Evolutionary conservation across 192 early-diverging fungal genomes (phyloP), one percentile per base, ranked within the genome.

Genomic region (Rhizoclosmatium sp.): DNA sequence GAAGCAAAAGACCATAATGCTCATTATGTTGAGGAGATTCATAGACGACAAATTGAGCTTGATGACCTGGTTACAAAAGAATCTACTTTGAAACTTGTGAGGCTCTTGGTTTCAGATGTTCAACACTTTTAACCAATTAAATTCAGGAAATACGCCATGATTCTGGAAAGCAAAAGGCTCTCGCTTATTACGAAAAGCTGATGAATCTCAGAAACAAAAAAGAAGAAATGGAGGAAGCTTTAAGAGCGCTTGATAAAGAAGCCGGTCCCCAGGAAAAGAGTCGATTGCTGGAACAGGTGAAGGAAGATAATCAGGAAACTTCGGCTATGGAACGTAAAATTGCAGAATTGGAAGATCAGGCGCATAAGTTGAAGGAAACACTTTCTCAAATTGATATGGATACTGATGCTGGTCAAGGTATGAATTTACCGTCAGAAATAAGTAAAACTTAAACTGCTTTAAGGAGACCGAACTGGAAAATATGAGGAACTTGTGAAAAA

Each of bases 401-500:
- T 59, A 49, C 85, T 19, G 89, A 90, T 67, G 68, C 86, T 46
- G 40, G 64, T 4, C 81, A 86, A 49, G 72, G 83, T 83, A 73
- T 59, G 67, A 54, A 54, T 12, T 54, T 16, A 31, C 31, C 31
- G 31, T 54, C 49, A 82, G 14, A 75, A 78, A 49, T 23, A 80
- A 40, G 44, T 48, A 42, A 65, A 68, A 21, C 40, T 76, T 14
- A 14, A 51, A 51, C 44, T 48, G 65, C 14, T 59, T 9, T 23
- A 56, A 85, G 88, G 21, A 7, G 89, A 90, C 16, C 83, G 82
- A 65, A 80, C 84, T 60, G 81, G 82, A 3, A 91, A 91, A 75
- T 91, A 86, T 75, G 88, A 89, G 61, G 90, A 91, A 74, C 85
- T 91, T 16, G 74, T 89, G 47, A 88, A 89, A 69, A 82, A 85